Base-by-base conservation (phyloP, 768 basidiomycete genomes). In the Tephrocybe rancida region DNA sequence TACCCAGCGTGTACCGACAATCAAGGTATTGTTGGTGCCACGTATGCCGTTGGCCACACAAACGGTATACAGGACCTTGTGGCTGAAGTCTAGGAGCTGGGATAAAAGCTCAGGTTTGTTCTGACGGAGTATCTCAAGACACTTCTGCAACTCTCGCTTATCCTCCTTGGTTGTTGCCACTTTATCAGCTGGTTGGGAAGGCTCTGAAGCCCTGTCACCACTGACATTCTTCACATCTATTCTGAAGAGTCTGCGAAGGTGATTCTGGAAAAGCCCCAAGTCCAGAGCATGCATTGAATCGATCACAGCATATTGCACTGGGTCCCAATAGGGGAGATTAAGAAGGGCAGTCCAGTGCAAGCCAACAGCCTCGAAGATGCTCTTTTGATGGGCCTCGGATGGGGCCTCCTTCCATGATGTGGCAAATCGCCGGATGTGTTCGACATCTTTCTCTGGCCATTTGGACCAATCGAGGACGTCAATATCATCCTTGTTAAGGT, bases 271-370 rank as follows among this genome's bases (percentile, higher is more conserved):
- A 1, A 67, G 41, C 5, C 73, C 70, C 1, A 77, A 65, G 34
- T 70, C 67, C 0, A 78, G 59, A 16, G 64, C 68, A 55, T 79
- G 78, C 75, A 78, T 77, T 1, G 70, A 50, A 46, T 79, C 75
- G 9, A 77, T 57, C 0, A 73, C 58, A 4, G 67, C 44, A 42
- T 58, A 70, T 3, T 50, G 45, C 2, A 63, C 60, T 0, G 68
- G 67, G 52, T 76, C 67, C 68, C 74, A 78, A 52, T 79, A 79
- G 0, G 68, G 67, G 2, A 79, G 66, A 0, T 66, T 47, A 11
- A 71, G 55, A 2, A 79, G 54, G 24, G 57, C 57, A 0, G 70
- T 65, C 59, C 62, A 72, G 5, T 71, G 59, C n/a, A 69, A 45
- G 1, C 70, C 69, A 41, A 59, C 50, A 1, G 48, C 44, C 11